Evolutionary conservation across 805 yeast species (phyloP).

Genomic region (Saccharomyces paradoxus): DNA sequence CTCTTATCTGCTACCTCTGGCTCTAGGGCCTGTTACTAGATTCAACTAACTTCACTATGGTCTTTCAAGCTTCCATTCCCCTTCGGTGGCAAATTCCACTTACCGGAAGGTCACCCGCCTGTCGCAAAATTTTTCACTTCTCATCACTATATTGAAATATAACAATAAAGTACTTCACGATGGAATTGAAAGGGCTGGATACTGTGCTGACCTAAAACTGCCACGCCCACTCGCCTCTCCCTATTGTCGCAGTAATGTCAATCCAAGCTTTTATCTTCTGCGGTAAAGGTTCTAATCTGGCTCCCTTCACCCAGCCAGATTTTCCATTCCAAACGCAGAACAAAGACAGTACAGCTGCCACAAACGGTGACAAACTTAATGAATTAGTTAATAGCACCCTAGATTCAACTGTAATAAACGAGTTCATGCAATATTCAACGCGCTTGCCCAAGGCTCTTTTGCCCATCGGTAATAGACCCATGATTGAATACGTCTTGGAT

Average conservation of each 20-base stretch:
- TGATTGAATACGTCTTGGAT: conserved; percentile 77
- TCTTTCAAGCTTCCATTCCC: not conserved
- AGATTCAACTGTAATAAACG: conserved; percentile 23
- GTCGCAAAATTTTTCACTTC: not conserved
- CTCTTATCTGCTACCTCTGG: not conserved
- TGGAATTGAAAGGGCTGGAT: not conserved
- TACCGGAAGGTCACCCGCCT: not conserved
- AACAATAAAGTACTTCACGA: not conserved
- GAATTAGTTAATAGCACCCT: conserved; percentile 18
- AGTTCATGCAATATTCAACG: conserved; percentile 29
- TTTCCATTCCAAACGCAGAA: conserved; percentile 2
- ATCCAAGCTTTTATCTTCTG: conserved; percentile 86
- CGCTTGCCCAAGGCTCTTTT: conserved; percentile 72
- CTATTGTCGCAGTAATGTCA: conserved; percentile 49
- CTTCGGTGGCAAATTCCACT: conserved; percentile 1
- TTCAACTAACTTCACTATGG: not conserved
- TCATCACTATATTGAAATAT: not conserved
- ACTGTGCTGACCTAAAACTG: not conserved
- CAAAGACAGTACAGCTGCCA: not conserved
- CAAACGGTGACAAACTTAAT: not conserved
- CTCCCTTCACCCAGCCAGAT: conserved; percentile 56
- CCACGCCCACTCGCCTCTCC: not conserved
- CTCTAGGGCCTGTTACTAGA: too few species aligned
- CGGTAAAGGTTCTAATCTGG: conserved; percentile 68
- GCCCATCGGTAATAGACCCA: conserved; percentile 84